phyloP scores from a whole-genome alignment of 2,329 filamentous ascomycete species.

The Diplodia seriata region DNA sequence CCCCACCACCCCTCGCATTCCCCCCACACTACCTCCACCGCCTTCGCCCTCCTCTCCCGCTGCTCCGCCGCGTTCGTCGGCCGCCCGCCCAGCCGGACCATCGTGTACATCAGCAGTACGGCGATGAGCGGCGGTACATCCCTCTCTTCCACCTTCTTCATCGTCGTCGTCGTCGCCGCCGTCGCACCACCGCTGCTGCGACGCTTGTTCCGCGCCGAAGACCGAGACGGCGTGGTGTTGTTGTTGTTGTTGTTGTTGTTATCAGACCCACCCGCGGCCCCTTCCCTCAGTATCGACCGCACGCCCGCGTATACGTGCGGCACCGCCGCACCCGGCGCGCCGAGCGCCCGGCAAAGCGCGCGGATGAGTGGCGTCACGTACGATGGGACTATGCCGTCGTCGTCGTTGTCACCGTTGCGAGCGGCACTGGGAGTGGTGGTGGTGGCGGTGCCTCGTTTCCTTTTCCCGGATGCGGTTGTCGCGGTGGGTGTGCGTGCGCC shows the following conservation, averaged over 20 bases:
- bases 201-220: slow-evolving; percentile 58
- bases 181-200: slow-evolving; percentile 24
- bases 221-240: slow-evolving; percentile 35
- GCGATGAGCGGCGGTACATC: slow-evolving; percentile 64
- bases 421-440: background rate
- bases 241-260: background rate
- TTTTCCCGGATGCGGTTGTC: slow-evolving; percentile 38
- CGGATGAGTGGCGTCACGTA: slow-evolving; percentile 77
- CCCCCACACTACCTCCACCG: background rate
- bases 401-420: background rate
- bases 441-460: slow-evolving; percentile 35
- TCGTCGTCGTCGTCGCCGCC: too few relatives aligned
- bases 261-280: slow-evolving; percentile 16
- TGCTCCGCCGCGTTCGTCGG: slow-evolving; percentile 24
- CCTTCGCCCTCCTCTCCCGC: background rate
- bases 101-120: slow-evolving; percentile 67
- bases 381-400: slow-evolving; percentile 37
- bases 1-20: slow-evolving; percentile 36
- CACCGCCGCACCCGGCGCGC: slow-evolving; percentile 63
- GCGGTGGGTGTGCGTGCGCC: slow-evolving; percentile 36
- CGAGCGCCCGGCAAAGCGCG: slow-evolving; percentile 68
- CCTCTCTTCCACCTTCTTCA: slow-evolving; percentile 10
- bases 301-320: slow-evolving; percentile 79
- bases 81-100: slow-evolving; percentile 55
- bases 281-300: slow-evolving; percentile 59